phyloP scores from a whole-genome alignment of 148 eudicot genomes.

The Talinum fruticosum region DNA sequence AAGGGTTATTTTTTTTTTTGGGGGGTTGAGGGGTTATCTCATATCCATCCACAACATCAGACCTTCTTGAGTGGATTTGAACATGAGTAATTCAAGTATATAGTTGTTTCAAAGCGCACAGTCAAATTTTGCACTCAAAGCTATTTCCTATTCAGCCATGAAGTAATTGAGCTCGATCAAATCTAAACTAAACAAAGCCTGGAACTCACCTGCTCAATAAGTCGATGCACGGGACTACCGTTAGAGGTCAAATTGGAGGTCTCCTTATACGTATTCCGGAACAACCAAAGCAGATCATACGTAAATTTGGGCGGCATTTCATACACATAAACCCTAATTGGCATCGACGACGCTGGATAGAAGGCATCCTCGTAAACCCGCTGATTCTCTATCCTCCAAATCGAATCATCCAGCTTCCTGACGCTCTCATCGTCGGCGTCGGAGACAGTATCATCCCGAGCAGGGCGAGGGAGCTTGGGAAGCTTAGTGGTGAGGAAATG shows the following conservation, averaged over 20 bases:
- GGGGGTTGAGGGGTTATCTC: neutral
- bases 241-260: conserved; percentile 82
- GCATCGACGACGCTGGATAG: conserved; percentile 28
- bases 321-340: conserved; percentile 85
- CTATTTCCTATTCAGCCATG: too few relatives aligned
- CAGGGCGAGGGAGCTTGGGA: conserved; percentile 3
- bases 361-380: conserved; percentile 29
- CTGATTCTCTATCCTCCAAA: conserved; percentile 45
- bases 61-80: neutral
- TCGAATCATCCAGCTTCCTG: conserved; percentile 46
- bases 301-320: conserved; percentile 92
- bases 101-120: neutral
- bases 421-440: conserved; percentile 26
- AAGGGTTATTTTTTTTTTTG: neutral
- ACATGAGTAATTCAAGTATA: neutral
- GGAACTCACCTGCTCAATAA: conserved; percentile 64
- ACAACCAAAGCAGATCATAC: conserved; percentile 71
- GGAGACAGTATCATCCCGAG: conserved; percentile 37
- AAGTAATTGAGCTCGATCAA: conserved; percentile 9
- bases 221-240: conserved; percentile 87
- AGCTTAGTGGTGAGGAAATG: conserved; percentile 43
- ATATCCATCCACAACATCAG: neutral
- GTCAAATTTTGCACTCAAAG: neutral
- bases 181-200: neutral
- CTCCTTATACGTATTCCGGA: conserved; percentile 53